Evolutionary conservation across 371 early-diverging fungal species (phyloP).

Genomic region (Rhizopus microsporus): DNA sequence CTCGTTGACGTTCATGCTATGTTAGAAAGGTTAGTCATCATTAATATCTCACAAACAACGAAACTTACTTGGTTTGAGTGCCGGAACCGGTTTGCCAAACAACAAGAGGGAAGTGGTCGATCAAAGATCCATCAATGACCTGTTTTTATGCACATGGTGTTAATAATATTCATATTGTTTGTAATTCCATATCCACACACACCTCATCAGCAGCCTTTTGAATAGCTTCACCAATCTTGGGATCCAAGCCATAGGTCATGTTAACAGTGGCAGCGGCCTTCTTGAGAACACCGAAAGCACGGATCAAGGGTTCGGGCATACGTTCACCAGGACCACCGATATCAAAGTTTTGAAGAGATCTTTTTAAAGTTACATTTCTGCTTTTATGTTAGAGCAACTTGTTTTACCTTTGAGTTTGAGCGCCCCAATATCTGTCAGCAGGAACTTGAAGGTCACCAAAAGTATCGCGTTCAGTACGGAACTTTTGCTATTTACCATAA

Average conservation of each 20-base stretch:
- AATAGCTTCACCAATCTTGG: constrained; percentile 73
- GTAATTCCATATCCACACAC: constrained; percentile 4
- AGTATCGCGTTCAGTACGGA: constrained; percentile 79
- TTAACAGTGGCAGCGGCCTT: constrained; percentile 87
- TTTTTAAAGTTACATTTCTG: neutral
- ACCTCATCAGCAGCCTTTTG: constrained; percentile 76
- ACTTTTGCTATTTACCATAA: constrained; percentile 37
- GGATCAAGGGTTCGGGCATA: constrained; percentile 85
- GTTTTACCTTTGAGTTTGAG: constrained; percentile 82
- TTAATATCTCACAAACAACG: neutral
- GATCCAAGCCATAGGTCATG: constrained; percentile 71
- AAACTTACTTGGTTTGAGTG: constrained; percentile 85
- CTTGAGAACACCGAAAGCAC: constrained; percentile 87
- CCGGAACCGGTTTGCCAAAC: constrained; percentile 91
- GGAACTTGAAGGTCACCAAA: constrained; percentile 90
- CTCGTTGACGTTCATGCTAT: constrained; percentile 82
- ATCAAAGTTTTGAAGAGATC: constrained; percentile 82
- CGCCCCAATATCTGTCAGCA: constrained; percentile 86
- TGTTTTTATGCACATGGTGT: constrained; percentile 6
- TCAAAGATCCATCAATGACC: constrained; percentile 79
- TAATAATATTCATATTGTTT: neutral
- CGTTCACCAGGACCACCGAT: constrained; percentile 81
- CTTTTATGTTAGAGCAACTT: neutral
- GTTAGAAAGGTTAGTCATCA: neutral
- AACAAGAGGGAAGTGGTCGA: constrained; percentile 86